Conservation (phyloP, 2,329 filamentous ascomycete species). For the Fusarium camptoceras region DNA sequence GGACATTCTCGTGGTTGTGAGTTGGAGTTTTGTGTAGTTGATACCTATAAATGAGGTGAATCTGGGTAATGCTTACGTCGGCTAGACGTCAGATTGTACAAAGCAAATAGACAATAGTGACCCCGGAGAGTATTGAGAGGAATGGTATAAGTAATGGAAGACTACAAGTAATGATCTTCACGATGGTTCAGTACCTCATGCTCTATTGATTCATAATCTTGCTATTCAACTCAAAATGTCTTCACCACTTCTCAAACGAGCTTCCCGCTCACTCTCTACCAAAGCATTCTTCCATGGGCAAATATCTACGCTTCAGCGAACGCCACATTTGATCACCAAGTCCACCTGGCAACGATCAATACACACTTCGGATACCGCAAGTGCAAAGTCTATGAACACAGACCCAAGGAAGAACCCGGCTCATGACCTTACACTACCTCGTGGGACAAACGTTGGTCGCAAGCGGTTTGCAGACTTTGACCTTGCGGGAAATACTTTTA, state of each 20-base stretch:
- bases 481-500: slow-evolving; percentile 77
- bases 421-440: slow-evolving; percentile 15
- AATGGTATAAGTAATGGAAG: background rate
- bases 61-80: slow-evolving; percentile 24
- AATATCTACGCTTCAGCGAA: background rate
- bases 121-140: background rate
- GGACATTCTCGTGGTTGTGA: slow-evolving; percentile 1
- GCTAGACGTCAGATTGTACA: slow-evolving; percentile 6
- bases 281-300: background rate
- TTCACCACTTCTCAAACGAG: slow-evolving; percentile 4
- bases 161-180: background rate
- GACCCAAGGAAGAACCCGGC: slow-evolving; percentile 41
- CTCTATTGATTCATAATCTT: background rate
- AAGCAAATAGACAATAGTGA: background rate
- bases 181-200: background rate
- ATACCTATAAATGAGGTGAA: background rate
- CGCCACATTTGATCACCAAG: background rate
- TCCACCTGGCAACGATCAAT: background rate
- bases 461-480: slow-evolving; percentile 76
- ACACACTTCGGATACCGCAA: slow-evolving; percentile 4
- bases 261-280: background rate
- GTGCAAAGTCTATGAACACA: slow-evolving; percentile 39
- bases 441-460: slow-evolving; percentile 46
- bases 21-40: background rate
- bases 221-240: slow-evolving; percentile 3